phyloP scores from a whole-genome alignment of 768 basidiomycete genomes.

The Ramaria sp. region DNA sequence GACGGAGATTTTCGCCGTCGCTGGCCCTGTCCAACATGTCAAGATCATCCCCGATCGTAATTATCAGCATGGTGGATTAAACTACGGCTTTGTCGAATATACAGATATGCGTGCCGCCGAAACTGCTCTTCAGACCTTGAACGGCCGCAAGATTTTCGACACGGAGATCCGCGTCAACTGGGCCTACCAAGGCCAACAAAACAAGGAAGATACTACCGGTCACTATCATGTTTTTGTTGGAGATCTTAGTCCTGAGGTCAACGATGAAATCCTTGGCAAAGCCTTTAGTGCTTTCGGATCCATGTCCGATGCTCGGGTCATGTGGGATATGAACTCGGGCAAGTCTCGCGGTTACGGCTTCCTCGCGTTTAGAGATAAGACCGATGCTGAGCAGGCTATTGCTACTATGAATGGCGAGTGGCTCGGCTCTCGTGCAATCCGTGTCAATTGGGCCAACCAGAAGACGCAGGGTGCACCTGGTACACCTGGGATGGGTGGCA shows the following conservation, averaged over 20 bases:
- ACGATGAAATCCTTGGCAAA: conserved; percentile 92
- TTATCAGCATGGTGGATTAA: conserved; percentile 98
- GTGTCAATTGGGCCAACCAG: conserved; percentile 99
- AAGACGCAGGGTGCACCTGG: conserved; percentile 70
- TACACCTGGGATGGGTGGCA: conserved; percentile 8
- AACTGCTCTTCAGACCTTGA: conserved; percentile 96
- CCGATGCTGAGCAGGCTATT: conserved; percentile 98
- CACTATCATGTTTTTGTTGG: conserved; percentile 99
- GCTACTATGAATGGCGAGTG: conserved; percentile 99
- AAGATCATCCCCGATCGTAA: conserved; percentile 99
- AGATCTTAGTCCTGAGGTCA: conserved; percentile 98
- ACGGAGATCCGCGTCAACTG: conserved; percentile 99
- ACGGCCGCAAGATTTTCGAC: conserved; percentile 99
- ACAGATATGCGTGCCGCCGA: conserved; percentile 98
- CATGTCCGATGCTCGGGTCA: conserved; percentile 94
- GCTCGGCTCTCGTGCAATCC: conserved; percentile 95
- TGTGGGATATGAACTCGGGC: conserved; percentile 99
- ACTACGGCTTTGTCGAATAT: conserved; percentile 99
- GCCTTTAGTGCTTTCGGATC: conserved; percentile 96
- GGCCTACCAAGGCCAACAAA: conserved; percentile 98
- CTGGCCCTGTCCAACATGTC: conserved; percentile 94
- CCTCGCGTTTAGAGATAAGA: conserved; percentile 97
- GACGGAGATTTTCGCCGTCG: conserved; percentile 93
- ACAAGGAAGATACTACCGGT: conserved; percentile 96
- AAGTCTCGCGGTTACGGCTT: conserved; percentile 98